phyloP scores from a whole-genome alignment of 495 filamentous ascomycete species.

The Letharia lupina region DNA sequence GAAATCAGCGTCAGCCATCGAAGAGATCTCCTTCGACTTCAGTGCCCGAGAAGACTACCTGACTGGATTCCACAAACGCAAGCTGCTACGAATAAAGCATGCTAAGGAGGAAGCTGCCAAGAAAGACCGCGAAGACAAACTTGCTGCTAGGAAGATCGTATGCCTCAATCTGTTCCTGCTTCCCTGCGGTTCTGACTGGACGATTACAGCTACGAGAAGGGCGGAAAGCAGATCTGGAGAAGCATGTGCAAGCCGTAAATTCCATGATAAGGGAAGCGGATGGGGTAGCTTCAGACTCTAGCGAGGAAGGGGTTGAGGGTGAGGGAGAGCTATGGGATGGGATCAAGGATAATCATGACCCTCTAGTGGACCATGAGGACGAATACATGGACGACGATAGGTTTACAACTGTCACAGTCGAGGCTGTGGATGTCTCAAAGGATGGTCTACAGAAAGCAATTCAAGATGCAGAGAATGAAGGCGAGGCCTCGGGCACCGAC shows the following conservation, averaged over 20 bases:
- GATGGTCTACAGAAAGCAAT: conserved; percentile 54
- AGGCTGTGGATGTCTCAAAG: conserved; percentile 74
- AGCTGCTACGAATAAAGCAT: conserved; percentile 69
- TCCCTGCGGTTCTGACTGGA: background rate
- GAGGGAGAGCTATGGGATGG: conserved; percentile 54
- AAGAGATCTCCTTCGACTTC: conserved; percentile 73
- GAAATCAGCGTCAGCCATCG: conserved; percentile 49
- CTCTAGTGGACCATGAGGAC: conserved; percentile 68
- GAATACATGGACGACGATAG: conserved; percentile 96
- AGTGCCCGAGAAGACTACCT: conserved; percentile 73
- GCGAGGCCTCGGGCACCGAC: conserved; percentile 33
- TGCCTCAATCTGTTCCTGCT: conserved; percentile 9
- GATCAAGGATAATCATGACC: conserved; percentile 40
- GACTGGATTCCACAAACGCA: conserved; percentile 94
- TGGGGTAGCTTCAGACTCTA: conserved; percentile 23
- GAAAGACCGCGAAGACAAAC: conserved; percentile 63
- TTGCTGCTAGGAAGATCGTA: conserved; percentile 65
- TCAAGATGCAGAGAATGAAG: conserved; percentile 39
- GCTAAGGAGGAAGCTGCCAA: conserved; percentile 70
- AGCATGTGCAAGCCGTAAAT: conserved; percentile 67
- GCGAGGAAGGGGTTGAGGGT: conserved; percentile 19
- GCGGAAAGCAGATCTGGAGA: conserved; percentile 66
- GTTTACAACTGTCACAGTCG: conserved; percentile 87
- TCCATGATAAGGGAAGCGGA: conserved; percentile 43
- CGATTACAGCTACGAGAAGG: conserved; percentile 62